Percentiles rank a stretch among this genome's conserved stretches.
phyloP scores from a whole-genome alignment of 345 rosid genomes.

The Acer saccharum region DNA sequence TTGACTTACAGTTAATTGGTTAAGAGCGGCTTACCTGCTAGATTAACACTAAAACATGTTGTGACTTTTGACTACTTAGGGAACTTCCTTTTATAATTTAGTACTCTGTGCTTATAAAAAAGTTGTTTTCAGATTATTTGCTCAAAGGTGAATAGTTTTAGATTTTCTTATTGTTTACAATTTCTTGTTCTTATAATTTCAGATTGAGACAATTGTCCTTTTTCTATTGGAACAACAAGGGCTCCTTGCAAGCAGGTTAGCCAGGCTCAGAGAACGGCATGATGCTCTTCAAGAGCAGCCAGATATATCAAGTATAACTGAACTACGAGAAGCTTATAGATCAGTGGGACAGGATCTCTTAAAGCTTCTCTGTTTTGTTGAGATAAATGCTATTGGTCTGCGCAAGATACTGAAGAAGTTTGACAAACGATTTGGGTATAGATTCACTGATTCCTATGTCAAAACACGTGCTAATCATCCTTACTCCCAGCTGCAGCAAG shows the following conservation, averaged over 20 bases:
- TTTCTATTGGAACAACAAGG: constrained; percentile 99
- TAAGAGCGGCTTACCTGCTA: neutral
- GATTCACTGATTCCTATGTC: constrained; percentile 89
- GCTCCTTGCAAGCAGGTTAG: constrained; percentile 67
- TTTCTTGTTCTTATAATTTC: constrained; percentile 29
- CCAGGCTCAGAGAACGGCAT: constrained; percentile 62
- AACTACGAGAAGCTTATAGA: constrained; percentile 78
- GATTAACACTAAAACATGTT: constrained; percentile 1
- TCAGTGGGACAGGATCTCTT: constrained; percentile 76
- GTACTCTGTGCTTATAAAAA: constrained; percentile 6
- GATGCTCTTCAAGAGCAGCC: constrained; percentile 68
- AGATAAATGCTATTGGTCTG: constrained; percentile 88
- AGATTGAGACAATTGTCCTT: constrained; percentile 96
- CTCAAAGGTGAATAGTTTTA: neutral
- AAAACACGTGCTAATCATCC: constrained; percentile 99
- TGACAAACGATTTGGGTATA: constrained; percentile 92
- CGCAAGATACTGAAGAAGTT: constrained; percentile 97
- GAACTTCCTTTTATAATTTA: constrained; percentile 7
- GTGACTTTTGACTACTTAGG: neutral
- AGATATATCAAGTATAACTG: constrained; percentile 60
- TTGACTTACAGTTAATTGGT: neutral
- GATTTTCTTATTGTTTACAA: neutral
- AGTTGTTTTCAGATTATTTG: neutral
- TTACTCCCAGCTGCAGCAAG: constrained; percentile 98
- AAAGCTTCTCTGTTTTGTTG: constrained; percentile 81